A percentile compares a stretch with the other conserved stretches of the same genome.
phyloP scores from a whole-genome alignment of 1,284 basidiomycete species.

The Ustilago hordei region DNA sequence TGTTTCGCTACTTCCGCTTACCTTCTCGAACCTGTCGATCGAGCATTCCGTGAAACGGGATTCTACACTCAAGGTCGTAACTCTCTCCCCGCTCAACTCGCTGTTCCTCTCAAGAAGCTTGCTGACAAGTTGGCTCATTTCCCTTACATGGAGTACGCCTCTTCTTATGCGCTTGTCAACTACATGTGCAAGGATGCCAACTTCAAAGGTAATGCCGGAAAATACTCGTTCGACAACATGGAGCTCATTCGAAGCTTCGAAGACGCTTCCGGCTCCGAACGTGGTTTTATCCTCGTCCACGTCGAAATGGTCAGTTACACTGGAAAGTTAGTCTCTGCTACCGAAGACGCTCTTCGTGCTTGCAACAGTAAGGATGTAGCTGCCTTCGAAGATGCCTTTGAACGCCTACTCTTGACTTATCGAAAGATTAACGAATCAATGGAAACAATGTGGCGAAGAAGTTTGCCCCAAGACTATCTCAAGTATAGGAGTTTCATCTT shows the following conservation, averaged over 20 bases:
- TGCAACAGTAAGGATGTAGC: constrained; percentile 37
- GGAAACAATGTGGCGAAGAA: constrained; percentile 67
- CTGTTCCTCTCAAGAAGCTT: constrained; percentile 59
- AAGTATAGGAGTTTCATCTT: constrained; percentile 68
- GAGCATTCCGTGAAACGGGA: constrained; percentile 55
- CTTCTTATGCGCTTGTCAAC: constrained; percentile 63
- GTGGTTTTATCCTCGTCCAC: constrained; percentile 64
- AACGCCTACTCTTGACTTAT: constrained; percentile 47
- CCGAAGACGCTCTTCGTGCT: constrained; percentile 59
- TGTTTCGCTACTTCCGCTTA: constrained; percentile 66
- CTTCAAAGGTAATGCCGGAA: constrained; percentile 48
- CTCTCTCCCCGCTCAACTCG: constrained; percentile 53
- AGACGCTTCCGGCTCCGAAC: constrained; percentile 57
- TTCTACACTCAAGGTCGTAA: constrained; percentile 55
- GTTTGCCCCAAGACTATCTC: constrained; percentile 58
- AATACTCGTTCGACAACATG: constrained; percentile 63
- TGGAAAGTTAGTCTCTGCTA: constrained; percentile 52
- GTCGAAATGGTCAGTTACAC: constrained; percentile 65
- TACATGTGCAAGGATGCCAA: constrained; percentile 43
- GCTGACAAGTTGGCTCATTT: constrained; percentile 62
- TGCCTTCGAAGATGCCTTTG: constrained; percentile 55
- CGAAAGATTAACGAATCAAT: constrained; percentile 62
- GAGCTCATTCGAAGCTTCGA: constrained; percentile 64
- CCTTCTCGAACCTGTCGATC: constrained; percentile 64
- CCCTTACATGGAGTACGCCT: constrained; percentile 65